Base-by-base conservation (phyloP, 495 filamentous ascomycete species). In the Aspergillus campestris region DNA sequence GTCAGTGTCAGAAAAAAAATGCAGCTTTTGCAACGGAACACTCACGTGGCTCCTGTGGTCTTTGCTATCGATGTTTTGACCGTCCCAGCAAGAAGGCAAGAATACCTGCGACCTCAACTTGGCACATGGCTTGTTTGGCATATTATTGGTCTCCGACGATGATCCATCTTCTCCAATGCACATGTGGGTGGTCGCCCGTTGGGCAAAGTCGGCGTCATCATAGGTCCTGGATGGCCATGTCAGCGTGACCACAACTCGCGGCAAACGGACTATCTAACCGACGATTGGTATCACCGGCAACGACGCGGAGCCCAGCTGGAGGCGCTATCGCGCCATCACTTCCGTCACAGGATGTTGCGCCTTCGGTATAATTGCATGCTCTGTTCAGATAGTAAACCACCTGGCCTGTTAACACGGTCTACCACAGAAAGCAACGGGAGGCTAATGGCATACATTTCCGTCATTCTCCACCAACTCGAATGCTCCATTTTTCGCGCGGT, bases 251-350 rank as follows among this genome's bases (percentile, higher is more conserved):
- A 9, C 11, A n/a, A n/a, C 14, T 18, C 8, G 7, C 12, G 10
- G 1, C 34, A 43, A 24, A 28, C 3, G 32, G n/a, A 29, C 18
- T 31, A 37, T 38, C 53, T 38, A 40, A 58, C 49, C 58, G 49
- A 30, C 44, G 51, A 28, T 50, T 42, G 0, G 82, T 70, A 57
- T 85, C 66, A 30, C 87, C 87, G 40, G 82, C 74, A 18, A 88
- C 52, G 78, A 90, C 87, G 39, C 83, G 83, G 60, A 86, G 81
- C 15, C 79, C 82, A 11, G 69, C 57, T 1, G 86, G 86, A 62
- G 56, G 56, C 8, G 56, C 50, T 10, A 49, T 9, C 24, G 53
- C 35, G 41, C 45, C 42, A 2, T 37, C 13, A n/a, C 33, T 31
- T 3, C 29, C 28, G 1, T 44, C 31, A 38, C 53, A 48, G 32